phyloP scores from a whole-genome alignment of 305 asterid genomes.

The Rubia tinctorum region DNA sequence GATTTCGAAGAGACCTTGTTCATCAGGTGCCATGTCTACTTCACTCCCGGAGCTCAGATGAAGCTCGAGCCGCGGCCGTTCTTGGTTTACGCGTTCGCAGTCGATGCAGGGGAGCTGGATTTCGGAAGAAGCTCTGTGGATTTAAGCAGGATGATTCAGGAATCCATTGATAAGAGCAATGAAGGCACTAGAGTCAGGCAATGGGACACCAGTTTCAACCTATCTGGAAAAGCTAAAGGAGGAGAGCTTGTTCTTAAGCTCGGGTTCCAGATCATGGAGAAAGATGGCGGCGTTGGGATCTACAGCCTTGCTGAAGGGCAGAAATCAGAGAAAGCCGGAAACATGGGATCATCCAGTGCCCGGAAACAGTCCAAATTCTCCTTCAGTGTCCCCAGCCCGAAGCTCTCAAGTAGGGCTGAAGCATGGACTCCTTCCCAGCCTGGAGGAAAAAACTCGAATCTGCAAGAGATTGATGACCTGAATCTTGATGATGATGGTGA shows the following conservation, averaged over 20 bases:
- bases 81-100: slow-evolving; percentile 52
- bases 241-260: slow-evolving; percentile 74
- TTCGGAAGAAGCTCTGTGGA: slow-evolving; percentile 66
- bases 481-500: slow-evolving; percentile 38
- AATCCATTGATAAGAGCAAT: slow-evolving; percentile 64
- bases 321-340: slow-evolving; percentile 24
- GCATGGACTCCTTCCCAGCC: slow-evolving; percentile 63
- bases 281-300: slow-evolving; percentile 77
- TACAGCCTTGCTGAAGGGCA: slow-evolving; percentile 54
- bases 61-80: slow-evolving; percentile 85
- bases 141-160: slow-evolving; percentile 54
- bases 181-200: slow-evolving; percentile 58
- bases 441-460: slow-evolving; percentile 26
- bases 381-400: slow-evolving; percentile 71
- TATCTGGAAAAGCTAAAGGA: slow-evolving; percentile 73
- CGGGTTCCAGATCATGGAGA: slow-evolving; percentile 92
- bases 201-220: slow-evolving; percentile 58
- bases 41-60: slow-evolving; percentile 49
- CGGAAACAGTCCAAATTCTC: slow-evolving; percentile 68
- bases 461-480: slow-evolving; percentile 66
- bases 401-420: slow-evolving; percentile 41
- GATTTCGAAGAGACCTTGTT: slow-evolving; percentile 93
- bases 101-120: slow-evolving; percentile 71
- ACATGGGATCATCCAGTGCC: slow-evolving; percentile 36
- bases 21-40: slow-evolving; percentile 75